These are phyloP conservation scores for Punctularia strigosozonata DNA, from an alignment of 768 basidiomycete species.

Conservation along the genomic window DNA sequence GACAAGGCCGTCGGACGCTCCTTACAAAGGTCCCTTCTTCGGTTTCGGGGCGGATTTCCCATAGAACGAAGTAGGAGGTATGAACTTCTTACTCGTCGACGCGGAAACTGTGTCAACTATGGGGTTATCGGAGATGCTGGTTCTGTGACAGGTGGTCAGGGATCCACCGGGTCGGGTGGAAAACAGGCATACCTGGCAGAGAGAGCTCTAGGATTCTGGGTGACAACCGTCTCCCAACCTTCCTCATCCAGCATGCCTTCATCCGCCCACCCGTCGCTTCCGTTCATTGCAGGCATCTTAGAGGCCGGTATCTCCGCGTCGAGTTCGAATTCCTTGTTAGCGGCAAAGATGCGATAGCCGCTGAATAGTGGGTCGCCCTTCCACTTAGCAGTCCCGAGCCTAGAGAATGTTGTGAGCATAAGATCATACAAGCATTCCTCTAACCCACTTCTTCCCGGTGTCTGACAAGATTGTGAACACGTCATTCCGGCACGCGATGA, in stretches of 20 bases:
- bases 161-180: no score
- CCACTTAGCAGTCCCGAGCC: conserved; percentile 52
- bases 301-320: conserved; percentile 37
- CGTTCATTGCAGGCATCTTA: conserved; percentile 36
- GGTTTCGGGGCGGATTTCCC: conserved; percentile 22
- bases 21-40: conserved; percentile 34
- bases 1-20: conserved; percentile 5
- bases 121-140: no score
- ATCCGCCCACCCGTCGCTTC: conserved; percentile 18
- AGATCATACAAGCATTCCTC: no score
- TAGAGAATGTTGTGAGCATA: conserved; percentile 19
- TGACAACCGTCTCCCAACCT: conserved; percentile 6
- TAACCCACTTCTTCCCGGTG: conserved; percentile 53
- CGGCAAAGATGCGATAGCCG: conserved; percentile 37
- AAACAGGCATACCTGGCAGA: no score
- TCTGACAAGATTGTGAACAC: conserved; percentile 56
- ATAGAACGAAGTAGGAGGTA: conserved; percentile 56
- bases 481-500: conserved; percentile 36
- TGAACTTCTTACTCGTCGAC: conserved; percentile 22
- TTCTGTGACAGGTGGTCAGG: no score
- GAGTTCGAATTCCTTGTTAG: conserved; percentile 51
- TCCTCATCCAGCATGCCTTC: conserved; percentile 13
- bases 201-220: conserved; percentile 3
- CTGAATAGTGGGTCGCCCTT: conserved; percentile 36
- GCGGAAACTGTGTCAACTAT: no score